Percentiles rank a stretch among this genome's conserved stretches.
phyloP scores from a whole-genome alignment of 202 grass and related monocot species.

The Brachypodium distachyon region DNA sequence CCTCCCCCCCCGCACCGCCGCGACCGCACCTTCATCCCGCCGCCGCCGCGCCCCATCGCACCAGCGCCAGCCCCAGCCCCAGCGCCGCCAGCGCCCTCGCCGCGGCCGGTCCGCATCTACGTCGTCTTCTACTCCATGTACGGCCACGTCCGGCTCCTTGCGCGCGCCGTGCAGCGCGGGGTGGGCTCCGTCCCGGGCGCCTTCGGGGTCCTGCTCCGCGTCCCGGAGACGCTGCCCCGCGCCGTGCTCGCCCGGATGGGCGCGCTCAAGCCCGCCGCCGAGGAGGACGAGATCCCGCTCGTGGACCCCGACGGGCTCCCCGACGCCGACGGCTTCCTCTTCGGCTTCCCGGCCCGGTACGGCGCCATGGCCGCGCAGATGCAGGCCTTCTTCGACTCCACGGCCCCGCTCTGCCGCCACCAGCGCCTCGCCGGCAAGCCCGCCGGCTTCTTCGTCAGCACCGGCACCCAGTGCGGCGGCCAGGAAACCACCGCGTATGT shows the following conservation, averaged over 20 bases:
- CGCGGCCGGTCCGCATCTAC: conserved; percentile 26
- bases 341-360: conserved; percentile 52
- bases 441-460: conserved; percentile 66
- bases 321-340: conserved; percentile 50
- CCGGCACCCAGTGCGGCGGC: conserved; percentile 54
- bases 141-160: conserved; percentile 46
- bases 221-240: conserved; percentile 48
- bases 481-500: conserved; percentile 70
- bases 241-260: conserved; percentile 51
- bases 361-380: conserved; percentile 63
- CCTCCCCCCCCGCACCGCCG: neutral
- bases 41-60: neutral
- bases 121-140: conserved; percentile 76
- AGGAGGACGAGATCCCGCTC: conserved; percentile 30
- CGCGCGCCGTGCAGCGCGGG: conserved; percentile 43
- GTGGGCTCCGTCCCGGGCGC: conserved; percentile 41
- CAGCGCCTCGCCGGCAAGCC: conserved; percentile 56
- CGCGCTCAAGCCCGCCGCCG: neutral
- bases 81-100: neutral
- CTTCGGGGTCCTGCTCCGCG: conserved; percentile 41
- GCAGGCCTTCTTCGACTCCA: conserved; percentile 62
- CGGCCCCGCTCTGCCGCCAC: conserved; percentile 31
- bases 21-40: neutral
- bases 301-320: conserved; percentile 27
- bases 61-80: neutral